Evolutionary conservation across 2,329 filamentous ascomycete genomes (phyloP).

Genomic region (Hymenotorrendiella dingleyae): DNA sequence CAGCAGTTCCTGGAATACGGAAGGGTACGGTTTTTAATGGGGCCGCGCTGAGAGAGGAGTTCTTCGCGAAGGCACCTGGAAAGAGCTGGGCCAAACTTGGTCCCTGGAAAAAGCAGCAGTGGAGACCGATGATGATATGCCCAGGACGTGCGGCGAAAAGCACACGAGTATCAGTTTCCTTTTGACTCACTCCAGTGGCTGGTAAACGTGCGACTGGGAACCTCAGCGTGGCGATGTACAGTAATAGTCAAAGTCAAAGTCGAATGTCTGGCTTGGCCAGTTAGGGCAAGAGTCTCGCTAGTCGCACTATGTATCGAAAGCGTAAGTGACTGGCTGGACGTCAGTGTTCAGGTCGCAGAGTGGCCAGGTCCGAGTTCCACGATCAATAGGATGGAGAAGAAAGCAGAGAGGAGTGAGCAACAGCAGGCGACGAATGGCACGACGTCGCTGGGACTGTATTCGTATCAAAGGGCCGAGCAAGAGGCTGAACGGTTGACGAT

Average conservation of each 20-base stretch:
- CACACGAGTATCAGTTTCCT: neutral
- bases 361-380: neutral
- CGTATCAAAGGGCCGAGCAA: too few species aligned
- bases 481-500: too few species aligned
- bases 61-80: neutral
- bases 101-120: neutral
- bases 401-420: neutral
- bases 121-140: neutral
- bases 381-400: too few species aligned
- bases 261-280: too few species aligned
- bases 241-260: too few species aligned
- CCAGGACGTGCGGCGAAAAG: neutral
- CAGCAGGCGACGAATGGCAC: too few species aligned
- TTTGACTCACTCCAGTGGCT: neutral
- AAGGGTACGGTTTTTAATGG: neutral
- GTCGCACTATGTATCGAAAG: too few species aligned
- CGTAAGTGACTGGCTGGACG: neutral
- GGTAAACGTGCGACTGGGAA: neutral
- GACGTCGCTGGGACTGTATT: too few species aligned
- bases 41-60: neutral
- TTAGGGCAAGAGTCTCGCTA: neutral
- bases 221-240: neutral
- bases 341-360: neutral
- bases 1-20: neutral
- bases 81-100: neutral